A percentile compares a stretch with the other conserved stretches of the same genome.
These are phyloP conservation scores for Keithomyces neogunnii DNA, from an alignment of 2,329 filamentous ascomycete species.

Conservation along the genomic window DNA sequence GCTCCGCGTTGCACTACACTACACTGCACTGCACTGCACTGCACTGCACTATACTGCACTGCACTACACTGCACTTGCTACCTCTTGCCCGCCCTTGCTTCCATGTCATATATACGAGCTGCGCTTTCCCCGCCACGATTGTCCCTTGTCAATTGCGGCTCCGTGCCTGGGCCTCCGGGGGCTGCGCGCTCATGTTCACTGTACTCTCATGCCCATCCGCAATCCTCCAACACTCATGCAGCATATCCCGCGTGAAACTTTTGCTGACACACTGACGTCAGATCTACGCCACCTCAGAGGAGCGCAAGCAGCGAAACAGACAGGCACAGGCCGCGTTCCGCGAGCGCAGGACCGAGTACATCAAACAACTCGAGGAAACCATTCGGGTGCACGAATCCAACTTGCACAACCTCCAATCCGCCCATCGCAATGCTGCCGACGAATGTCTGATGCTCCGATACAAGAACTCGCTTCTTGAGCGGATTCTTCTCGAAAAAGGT, in stretches of 20 bases:
- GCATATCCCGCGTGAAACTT: background rate
- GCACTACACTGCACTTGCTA: no score
- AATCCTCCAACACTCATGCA: background rate
- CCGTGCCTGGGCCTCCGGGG: no score
- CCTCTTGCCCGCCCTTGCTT: no score
- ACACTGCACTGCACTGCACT: no score
- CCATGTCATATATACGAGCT: no score
- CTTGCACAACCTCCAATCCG: conserved; percentile 84
- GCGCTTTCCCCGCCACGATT: no score
- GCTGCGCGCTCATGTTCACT: background rate
- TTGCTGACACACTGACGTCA: conserved; percentile 27
- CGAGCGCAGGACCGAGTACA: conserved; percentile 95
- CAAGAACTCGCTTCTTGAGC: conserved; percentile 93
- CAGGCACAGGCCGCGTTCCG: conserved; percentile 97
- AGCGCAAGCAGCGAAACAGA: conserved; percentile 93
- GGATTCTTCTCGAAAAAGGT: conserved; percentile 96
- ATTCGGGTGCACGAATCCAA: conserved; percentile 97
- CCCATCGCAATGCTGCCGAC: conserved; percentile 87
- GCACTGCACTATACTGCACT: no score
- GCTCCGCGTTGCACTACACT: no score
- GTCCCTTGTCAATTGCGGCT: no score
- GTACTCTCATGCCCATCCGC: background rate
- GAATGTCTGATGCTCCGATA: conserved; percentile 98
- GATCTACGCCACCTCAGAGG: conserved; percentile 98
- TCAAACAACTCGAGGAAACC: conserved; percentile 95